Evolutionary conservation across 2,329 filamentous ascomycete genomes (phyloP).

Genomic region (Colletotrichum trifolii): DNA sequence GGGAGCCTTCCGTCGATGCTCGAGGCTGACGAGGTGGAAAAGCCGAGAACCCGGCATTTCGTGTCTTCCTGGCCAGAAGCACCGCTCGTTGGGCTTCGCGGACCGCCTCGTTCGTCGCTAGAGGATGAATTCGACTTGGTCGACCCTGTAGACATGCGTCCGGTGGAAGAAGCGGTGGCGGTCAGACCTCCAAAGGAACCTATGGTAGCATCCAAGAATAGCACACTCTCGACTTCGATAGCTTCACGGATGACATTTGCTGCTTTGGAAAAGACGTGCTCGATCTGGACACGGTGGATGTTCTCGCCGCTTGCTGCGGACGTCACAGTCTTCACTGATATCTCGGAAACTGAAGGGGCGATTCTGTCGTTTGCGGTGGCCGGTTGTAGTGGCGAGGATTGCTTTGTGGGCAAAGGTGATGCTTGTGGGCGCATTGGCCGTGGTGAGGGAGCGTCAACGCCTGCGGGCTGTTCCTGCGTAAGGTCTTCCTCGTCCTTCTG

Average conservation of each 20-base stretch:
- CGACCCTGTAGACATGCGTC: neutral
- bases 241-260: constrained; percentile 54
- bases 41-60: constrained; percentile 50
- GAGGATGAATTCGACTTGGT: constrained; percentile 27
- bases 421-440: neutral
- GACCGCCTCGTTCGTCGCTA: constrained; percentile 36
- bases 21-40: constrained; percentile 47
- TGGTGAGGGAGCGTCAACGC: neutral
- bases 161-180: constrained; percentile 22
- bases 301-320: constrained; percentile 36
- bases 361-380: too few relatives aligned
- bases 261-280: constrained; percentile 54
- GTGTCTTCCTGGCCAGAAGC: neutral
- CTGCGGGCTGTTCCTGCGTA: too few relatives aligned
- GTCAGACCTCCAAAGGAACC: constrained; percentile 42
- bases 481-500: constrained; percentile 42
- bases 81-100: too few relatives aligned
- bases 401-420: too few relatives aligned
- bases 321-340: constrained; percentile 34
- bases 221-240: constrained; percentile 45
- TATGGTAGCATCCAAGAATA: constrained; percentile 39
- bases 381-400: too few relatives aligned
- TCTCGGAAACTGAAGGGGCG: neutral
- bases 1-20: constrained; percentile 46
- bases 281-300: constrained; percentile 26